A percentile compares a stretch with the other conserved stretches of the same genome.
These are phyloP conservation scores for Verticillium alfalfae DNA, from an alignment of 2,329 filamentous ascomycete genomes.

Conservation along the genomic window DNA sequence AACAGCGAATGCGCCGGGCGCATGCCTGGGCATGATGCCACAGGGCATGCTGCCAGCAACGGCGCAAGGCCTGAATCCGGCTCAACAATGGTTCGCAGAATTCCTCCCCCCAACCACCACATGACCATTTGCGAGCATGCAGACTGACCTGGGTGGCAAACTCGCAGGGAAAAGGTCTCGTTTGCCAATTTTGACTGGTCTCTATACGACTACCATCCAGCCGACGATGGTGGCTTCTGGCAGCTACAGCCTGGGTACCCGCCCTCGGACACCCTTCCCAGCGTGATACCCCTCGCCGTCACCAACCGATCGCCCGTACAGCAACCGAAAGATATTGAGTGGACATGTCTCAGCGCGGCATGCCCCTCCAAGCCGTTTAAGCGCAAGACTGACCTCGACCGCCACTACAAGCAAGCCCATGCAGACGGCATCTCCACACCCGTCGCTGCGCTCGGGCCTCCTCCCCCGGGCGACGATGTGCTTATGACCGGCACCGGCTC, in stretches of 20 bases:
- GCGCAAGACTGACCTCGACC: constrained; percentile 47
- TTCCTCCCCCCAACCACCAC: neutral
- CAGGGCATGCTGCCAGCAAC: neutral
- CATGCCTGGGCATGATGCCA: neutral
- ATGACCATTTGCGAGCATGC: neutral
- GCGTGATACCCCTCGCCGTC: constrained; percentile 6
- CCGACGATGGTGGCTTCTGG: constrained; percentile 12
- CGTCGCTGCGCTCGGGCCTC: neutral
- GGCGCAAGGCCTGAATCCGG: neutral
- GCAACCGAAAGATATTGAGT: constrained; percentile 8
- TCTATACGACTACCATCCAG: constrained; percentile 11
- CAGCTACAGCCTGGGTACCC: constrained; percentile 8
- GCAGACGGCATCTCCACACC: constrained; percentile 12
- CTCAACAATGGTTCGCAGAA: neutral
- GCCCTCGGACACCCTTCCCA: constrained; percentile 6
- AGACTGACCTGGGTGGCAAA: neutral
- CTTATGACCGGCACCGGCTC: constrained; percentile 7
- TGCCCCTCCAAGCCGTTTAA: constrained; percentile 42
- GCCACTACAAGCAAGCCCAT: constrained; percentile 47
- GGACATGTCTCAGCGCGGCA: constrained; percentile 27
- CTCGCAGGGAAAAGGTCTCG: constrained; percentile 6
- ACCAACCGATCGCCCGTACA: constrained; percentile 10
- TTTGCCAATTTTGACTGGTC: constrained; percentile 11
- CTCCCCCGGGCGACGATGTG: neutral
- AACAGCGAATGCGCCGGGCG: neutral